A percentile compares a stretch with the other conserved stretches of the same genome.
These are phyloP conservation scores for Candida nitratophila DNA, from an alignment of 805 yeast species.

Conservation along the genomic window DNA sequence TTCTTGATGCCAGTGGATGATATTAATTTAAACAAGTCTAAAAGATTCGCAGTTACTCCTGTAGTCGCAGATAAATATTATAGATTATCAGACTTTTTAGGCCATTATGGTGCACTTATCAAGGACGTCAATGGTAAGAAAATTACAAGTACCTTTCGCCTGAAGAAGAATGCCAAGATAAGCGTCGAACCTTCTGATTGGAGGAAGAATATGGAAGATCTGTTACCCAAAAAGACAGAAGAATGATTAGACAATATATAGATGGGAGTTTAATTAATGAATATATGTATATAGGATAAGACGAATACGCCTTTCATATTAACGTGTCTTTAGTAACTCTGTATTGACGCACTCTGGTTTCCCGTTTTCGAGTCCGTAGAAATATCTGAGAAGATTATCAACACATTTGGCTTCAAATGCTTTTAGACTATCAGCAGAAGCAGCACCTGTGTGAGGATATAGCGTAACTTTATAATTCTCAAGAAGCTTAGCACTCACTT, in stretches of 20 bases:
- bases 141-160: neutral
- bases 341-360: conserved; percentile 25
- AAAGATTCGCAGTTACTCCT: conserved; percentile 15
- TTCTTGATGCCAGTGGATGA: conserved; percentile 9
- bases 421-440: conserved; percentile 28
- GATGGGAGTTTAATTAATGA: no score
- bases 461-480: conserved; percentile 29
- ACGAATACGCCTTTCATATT: no score
- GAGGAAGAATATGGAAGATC: no score
- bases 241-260: no score
- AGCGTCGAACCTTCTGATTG: no score
- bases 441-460: conserved; percentile 32
- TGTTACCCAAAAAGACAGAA: no score
- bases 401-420: conserved; percentile 32
- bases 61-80: neutral
- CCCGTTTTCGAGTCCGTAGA: conserved; percentile 24
- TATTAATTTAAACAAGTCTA: conserved; percentile 12
- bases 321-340: conserved; percentile 4
- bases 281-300: no score
- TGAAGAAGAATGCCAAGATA: no score
- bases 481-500: conserved; percentile 25
- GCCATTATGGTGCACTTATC: neutral
- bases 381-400: conserved; percentile 27
- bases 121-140: neutral
- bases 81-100: neutral